These are phyloP conservation scores for Amoeboradix gromovi DNA, from an alignment of 371 early-diverging fungal genomes.

Conservation along the genomic window DNA sequence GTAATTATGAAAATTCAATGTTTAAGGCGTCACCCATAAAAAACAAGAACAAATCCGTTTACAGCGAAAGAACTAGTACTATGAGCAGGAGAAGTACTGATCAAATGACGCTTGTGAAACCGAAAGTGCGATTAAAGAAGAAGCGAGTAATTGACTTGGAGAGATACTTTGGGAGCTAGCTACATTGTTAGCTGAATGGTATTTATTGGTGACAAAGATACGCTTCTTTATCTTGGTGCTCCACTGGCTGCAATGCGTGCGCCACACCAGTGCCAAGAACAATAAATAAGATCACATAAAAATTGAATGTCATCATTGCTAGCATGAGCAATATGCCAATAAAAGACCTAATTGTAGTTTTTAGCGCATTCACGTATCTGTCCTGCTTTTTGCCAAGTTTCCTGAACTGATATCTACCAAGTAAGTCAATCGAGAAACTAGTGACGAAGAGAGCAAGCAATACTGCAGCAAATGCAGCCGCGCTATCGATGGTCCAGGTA, in stretches of 20 bases:
- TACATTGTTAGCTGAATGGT: too few species aligned
- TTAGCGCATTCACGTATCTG: background rate
- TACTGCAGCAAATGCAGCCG: background rate
- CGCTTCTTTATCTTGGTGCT: too few species aligned
- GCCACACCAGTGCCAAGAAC: background rate
- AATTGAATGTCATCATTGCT: background rate
- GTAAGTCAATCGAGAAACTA: background rate
- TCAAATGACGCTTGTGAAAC: background rate
- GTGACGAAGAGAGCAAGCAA: background rate
- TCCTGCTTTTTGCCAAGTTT: background rate
- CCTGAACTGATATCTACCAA: background rate
- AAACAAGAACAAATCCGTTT: background rate
- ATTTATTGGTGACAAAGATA: too few species aligned
- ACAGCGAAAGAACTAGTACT: background rate
- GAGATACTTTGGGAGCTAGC: too few species aligned
- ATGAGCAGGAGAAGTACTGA: background rate
- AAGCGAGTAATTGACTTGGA: background rate
- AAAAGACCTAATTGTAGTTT: background rate
- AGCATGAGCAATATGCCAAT: background rate
- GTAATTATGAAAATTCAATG: background rate
- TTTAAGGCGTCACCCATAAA: background rate
- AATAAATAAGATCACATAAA: background rate
- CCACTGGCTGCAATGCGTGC: too few species aligned
- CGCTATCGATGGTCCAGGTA: background rate
- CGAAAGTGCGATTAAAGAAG: background rate